Percentiles rank a stretch among this genome's conserved stretches.
These are phyloP conservation scores for Umbilicaria muhlenbergii DNA, from an alignment of 495 filamentous ascomycete species.

Conservation along the genomic window DNA sequence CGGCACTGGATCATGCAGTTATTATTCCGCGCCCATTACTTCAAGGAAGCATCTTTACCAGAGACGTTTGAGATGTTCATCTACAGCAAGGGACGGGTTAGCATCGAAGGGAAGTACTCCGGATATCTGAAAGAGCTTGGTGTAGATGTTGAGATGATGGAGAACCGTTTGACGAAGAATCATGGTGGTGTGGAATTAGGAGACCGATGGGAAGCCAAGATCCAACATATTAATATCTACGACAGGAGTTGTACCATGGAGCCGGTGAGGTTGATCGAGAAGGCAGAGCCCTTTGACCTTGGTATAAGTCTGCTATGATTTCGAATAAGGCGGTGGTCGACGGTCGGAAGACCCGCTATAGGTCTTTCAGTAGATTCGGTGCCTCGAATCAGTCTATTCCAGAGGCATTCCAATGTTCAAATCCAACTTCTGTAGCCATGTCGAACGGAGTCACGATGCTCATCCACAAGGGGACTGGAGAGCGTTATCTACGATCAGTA, in stretches of 20 bases:
- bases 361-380: too few relatives aligned
- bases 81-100: conserved; percentile 17
- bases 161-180: conserved; percentile 14
- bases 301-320: too few relatives aligned
- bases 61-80: conserved; percentile 32
- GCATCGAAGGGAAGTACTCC: conserved; percentile 10
- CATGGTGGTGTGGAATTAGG: conserved; percentile 25
- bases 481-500: too few relatives aligned
- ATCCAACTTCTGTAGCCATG: too few relatives aligned
- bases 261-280: conserved; percentile 28
- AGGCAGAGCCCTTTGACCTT: neutral
- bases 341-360: too few relatives aligned
- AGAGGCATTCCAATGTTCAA: too few relatives aligned
- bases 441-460: too few relatives aligned
- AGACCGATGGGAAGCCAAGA: conserved; percentile 42
- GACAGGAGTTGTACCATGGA: conserved; percentile 32
- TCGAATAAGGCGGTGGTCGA: too few relatives aligned
- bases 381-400: too few relatives aligned
- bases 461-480: too few relatives aligned
- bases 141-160: conserved; percentile 17
- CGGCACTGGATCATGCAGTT: conserved; percentile 53
- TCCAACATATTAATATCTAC: conserved; percentile 40
- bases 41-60: conserved; percentile 46
- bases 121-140: conserved; percentile 21
- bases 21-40: conserved; percentile 60